phyloP scores from a whole-genome alignment of 371 early-diverging fungal species.

The Mucor plumbeus region DNA sequence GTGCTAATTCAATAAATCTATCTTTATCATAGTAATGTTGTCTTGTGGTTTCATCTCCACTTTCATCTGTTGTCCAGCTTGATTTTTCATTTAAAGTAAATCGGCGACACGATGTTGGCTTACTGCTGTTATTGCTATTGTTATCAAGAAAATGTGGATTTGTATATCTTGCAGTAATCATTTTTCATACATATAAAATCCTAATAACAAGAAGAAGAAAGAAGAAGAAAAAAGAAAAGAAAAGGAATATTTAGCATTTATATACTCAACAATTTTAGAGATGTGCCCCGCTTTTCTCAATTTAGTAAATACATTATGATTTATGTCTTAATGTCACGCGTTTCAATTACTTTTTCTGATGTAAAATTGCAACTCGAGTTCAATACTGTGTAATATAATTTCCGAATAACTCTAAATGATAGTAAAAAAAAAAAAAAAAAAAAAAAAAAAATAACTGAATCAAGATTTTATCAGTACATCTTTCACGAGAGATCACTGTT shows the following conservation, averaged over 20 bases:
- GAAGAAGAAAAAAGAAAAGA: constrained; percentile 4
- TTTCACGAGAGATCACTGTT: background rate
- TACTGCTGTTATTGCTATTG: background rate
- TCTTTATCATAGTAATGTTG: constrained; percentile 26
- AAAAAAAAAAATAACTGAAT: too few species aligned
- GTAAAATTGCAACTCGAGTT: background rate
- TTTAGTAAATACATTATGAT: background rate
- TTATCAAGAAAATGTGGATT: background rate
- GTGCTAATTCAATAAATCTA: constrained; percentile 41
- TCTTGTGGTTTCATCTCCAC: constrained; percentile 23
- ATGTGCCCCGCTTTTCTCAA: constrained; percentile 4
- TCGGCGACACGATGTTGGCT: constrained; percentile 16
- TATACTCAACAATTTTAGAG: background rate
- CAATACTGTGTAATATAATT: background rate
- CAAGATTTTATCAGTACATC: background rate
- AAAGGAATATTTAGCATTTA: constrained; percentile 1
- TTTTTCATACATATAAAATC: background rate
- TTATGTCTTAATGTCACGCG: constrained; percentile 13
- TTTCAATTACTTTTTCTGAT: background rate
- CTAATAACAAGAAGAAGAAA: background rate
- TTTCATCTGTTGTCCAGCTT: constrained; percentile 30
- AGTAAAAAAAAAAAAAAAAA: too few species aligned
- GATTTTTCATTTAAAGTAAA: constrained; percentile 21
- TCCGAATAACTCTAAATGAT: background rate
- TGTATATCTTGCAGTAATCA: constrained; percentile 25